A percentile compares a stretch with the other conserved stretches of the same genome.
Conservation (phyloP, 2,329 filamentous ascomycete genomes). For the Scedosporium aurantiacum region DNA sequence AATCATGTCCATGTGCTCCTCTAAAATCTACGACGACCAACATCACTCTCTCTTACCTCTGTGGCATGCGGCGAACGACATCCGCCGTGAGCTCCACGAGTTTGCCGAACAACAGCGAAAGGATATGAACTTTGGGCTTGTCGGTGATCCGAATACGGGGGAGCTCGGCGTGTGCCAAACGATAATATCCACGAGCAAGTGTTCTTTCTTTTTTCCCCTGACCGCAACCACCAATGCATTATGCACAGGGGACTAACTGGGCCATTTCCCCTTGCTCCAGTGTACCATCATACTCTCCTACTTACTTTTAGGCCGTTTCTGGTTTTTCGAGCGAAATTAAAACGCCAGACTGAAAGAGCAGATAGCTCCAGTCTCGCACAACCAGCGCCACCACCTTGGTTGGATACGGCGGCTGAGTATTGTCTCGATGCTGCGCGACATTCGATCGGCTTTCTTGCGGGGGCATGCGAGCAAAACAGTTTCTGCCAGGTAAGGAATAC, state of each 20-base stretch:
- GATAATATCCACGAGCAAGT: slow-evolving; percentile 27
- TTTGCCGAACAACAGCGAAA: slow-evolving; percentile 19
- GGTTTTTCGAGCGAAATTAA: slow-evolving; percentile 29
- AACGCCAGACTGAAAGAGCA: slow-evolving; percentile 18
- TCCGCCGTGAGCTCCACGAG: slow-evolving; percentile 17
- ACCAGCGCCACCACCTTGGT: slow-evolving; percentile 19
- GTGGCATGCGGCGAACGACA: slow-evolving; percentile 21
- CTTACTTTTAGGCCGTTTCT: slow-evolving; percentile 32
- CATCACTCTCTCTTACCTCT: slow-evolving; percentile 24
- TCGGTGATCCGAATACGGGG: slow-evolving; percentile 23
- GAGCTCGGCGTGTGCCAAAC: slow-evolving; percentile 27
- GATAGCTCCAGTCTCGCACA: slow-evolving; percentile 15
- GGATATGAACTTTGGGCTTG: slow-evolving; percentile 22
- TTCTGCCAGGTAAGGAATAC: slow-evolving; percentile 24
- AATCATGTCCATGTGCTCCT: slow-evolving; percentile 26
- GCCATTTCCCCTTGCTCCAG: slow-evolving; percentile 14
- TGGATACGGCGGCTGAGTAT: slow-evolving; percentile 31
- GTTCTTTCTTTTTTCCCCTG: background rate
- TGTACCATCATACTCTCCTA: slow-evolving; percentile 30
- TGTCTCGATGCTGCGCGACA: slow-evolving; percentile 28
- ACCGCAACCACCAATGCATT: background rate
- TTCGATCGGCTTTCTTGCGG: slow-evolving; percentile 27
- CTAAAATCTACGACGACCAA: slow-evolving; percentile 27
- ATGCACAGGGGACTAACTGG: background rate
- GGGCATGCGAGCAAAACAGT: slow-evolving; percentile 26